These are phyloP conservation scores for Verbascum thapsus DNA, from an alignment of 257 asterid genomes.

Conservation along the genomic window DNA sequence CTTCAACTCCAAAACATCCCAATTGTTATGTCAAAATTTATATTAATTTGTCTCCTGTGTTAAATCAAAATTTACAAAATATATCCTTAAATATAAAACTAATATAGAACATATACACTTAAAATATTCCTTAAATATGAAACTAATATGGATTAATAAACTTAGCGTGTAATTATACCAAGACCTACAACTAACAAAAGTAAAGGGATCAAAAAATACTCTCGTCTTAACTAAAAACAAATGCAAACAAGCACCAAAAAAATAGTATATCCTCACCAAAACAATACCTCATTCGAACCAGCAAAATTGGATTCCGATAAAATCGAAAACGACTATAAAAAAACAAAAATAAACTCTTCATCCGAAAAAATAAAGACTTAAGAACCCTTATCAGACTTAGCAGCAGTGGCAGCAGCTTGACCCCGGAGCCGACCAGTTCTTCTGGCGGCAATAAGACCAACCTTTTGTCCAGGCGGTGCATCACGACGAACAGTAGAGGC, in stretches of 20 bases:
- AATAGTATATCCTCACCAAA: conserved; percentile 32
- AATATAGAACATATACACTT: too few species aligned
- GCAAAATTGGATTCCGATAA: conserved; percentile 21
- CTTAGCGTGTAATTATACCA: too few species aligned
- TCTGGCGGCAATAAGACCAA: conserved; percentile 80
- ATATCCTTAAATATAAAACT: too few species aligned
- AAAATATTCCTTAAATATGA: too few species aligned
- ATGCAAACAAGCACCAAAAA: conserved; percentile 16
- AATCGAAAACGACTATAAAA: conserved; percentile 6
- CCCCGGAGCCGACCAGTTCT: conserved; percentile 87
- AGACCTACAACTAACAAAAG: too few species aligned
- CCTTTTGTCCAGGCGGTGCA: conserved; percentile 88
- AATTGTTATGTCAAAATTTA: too few species aligned
- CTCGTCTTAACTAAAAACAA: not conserved
- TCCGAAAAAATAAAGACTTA: conserved; percentile 15
- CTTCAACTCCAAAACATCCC: too few species aligned
- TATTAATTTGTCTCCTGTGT: too few species aligned
- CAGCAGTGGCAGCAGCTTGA: conserved; percentile 71
- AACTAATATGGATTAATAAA: too few species aligned
- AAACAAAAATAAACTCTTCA: conserved; percentile 16
- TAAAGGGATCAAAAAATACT: not conserved
- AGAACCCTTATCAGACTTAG: conserved; percentile 58
- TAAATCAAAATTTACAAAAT: too few species aligned
- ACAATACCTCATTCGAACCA: not conserved
- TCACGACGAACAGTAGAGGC: conserved; percentile 82